These are phyloP conservation scores for Yarrowia bubula DNA, from an alignment of 805 yeast species.

Conservation along the genomic window DNA sequence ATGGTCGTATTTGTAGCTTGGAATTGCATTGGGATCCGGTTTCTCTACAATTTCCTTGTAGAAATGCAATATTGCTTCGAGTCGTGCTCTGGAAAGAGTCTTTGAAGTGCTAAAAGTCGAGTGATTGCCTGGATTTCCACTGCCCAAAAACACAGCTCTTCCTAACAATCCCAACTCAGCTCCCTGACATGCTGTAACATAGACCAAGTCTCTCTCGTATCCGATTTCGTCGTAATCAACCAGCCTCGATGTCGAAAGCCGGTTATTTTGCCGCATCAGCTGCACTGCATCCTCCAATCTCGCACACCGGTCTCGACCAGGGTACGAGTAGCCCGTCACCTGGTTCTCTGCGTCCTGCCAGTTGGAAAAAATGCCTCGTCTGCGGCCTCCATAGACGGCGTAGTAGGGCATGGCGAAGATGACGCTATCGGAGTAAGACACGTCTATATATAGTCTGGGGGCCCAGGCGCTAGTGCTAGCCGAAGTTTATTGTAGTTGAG, in stretches of 20 bases:
- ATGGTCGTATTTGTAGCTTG: not conserved
- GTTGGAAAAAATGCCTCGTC: not conserved
- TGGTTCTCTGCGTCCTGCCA: conserved; percentile 6
- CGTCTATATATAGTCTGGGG: not conserved
- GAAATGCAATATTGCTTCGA: not conserved
- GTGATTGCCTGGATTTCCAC: not conserved
- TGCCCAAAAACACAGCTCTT: not conserved
- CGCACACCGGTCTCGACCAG: not conserved
- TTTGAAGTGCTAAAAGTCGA: not conserved
- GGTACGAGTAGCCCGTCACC: conserved; percentile 1
- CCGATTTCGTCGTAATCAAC: not conserved
- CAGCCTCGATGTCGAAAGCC: not conserved
- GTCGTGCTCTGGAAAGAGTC: not conserved
- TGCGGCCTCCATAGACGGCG: conserved; percentile 2
- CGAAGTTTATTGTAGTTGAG: too few relatives aligned
- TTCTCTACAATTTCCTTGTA: not conserved
- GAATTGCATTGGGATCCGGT: not conserved
- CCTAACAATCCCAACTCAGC: not conserved
- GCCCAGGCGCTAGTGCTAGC: too few relatives aligned
- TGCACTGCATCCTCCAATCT: not conserved
- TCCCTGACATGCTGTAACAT: not conserved
- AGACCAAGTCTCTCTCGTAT: not conserved
- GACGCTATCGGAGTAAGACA: not conserved
- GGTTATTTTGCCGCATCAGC: not conserved
- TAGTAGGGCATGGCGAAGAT: not conserved